A percentile compares a stretch with the other conserved stretches of the same genome.
These are phyloP conservation scores for Capsicum chinense DNA, from an alignment of 257 asterid species.

Conservation along the genomic window DNA sequence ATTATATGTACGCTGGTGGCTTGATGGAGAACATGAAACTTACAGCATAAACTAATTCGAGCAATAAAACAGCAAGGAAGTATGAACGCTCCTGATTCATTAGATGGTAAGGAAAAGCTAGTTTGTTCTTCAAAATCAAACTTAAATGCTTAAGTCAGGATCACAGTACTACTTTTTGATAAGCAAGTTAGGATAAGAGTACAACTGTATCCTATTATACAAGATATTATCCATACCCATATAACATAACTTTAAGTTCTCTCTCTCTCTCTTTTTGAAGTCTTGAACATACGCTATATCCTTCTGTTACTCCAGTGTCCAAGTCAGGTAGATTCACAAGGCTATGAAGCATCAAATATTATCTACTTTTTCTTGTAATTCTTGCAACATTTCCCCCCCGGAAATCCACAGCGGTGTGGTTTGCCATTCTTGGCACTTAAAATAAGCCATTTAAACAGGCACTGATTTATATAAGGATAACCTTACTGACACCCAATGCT, in stretches of 20 bases:
- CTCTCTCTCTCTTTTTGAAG: neutral
- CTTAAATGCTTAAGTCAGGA: neutral
- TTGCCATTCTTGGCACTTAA: constrained; percentile 10
- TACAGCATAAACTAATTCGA: neutral
- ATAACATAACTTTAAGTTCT: neutral
- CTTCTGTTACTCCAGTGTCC: neutral
- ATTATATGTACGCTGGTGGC: neutral
- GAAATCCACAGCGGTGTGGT: neutral
- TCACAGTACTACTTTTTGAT: neutral
- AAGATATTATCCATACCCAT: neutral
- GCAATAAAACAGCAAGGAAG: neutral
- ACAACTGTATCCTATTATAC: neutral
- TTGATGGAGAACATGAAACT: constrained; percentile 2
- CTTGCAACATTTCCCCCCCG: neutral
- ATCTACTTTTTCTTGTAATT: neutral
- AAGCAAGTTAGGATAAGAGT: neutral
- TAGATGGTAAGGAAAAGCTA: constrained; percentile 15
- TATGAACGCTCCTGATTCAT: neutral
- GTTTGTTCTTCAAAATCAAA: neutral
- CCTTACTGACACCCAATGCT: neutral
- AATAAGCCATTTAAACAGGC: neutral
- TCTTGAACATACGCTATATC: neutral
- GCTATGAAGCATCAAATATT: neutral
- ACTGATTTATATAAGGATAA: neutral
- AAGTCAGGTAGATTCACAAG: neutral